Base-by-base conservation (phyloP, 352 stramenopile species). In the Phytophthora pini region DNA sequence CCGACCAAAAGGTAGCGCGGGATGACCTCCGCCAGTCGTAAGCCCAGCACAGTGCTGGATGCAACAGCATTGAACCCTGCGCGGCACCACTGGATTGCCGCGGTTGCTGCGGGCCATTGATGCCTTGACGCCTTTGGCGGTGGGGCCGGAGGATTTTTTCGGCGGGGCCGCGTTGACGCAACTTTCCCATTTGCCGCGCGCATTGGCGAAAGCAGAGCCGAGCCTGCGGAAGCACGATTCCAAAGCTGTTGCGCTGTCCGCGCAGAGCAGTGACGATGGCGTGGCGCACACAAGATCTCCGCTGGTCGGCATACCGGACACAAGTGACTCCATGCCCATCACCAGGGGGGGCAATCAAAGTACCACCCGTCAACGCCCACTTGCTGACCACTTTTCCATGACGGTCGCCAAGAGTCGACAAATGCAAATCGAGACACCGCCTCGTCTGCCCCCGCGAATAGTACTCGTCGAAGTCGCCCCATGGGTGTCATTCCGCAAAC, bases 401-500 rank as follows among this genome's bases (percentile, higher is more conserved):
- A 65, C 56, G 56, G 61, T 70, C 61, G 51, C 47, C 66, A 70
- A 63, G 39, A 59, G 40, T 56, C 53, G 54, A 58, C 41, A 29
- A 24, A 15, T 5, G 2, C 32, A 36, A 24, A 6, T 39, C 20
- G 5, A 9, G 31, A 36, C 31, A 36, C 31, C 9, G 38, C 11
- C 52, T 31, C 36, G 31, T 64, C 41, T 56, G 26, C 38, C 15
- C 13, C 10, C 26, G 20, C 34, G 24, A 57, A 67, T 73, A 70
- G 58, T 63, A 76, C 57, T 67, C 49, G 69, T n/a, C 48, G 45
- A 40, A 5, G 50, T 41, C 8, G 20, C 44, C 24, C n/a, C 29
- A 47, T 34, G 60, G 20, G 5, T 55, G 56, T 72, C 58, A 77
- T 77, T 77, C 32, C 38, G 9, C 44, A 73, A 77, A 41, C 40